Evolutionary conservation across 768 basidiomycete species (phyloP).

Genomic region (Candolleomyces aberdarensis): DNA sequence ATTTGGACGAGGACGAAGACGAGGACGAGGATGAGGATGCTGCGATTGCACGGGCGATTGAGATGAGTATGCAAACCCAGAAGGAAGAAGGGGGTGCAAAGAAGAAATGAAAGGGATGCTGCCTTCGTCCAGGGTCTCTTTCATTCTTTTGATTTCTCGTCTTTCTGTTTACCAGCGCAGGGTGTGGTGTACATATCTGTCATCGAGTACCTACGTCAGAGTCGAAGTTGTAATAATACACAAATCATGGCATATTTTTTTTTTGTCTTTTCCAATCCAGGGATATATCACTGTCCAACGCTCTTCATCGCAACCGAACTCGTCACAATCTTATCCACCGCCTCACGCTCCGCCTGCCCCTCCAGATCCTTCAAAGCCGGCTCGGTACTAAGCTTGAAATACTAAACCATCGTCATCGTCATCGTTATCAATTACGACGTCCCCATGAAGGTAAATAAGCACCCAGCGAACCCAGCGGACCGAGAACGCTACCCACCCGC

Average conservation of each 20-base stretch:
- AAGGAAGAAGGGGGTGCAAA: conserved; percentile 45
- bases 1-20: conserved; percentile 49
- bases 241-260: neutral
- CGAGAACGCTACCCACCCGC: conserved; percentile 49
- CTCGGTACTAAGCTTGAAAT: conserved; percentile 68
- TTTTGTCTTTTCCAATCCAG: neutral
- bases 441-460: no score
- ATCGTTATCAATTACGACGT: neutral
- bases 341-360: conserved; percentile 29
- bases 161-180: no score
- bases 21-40: conserved; percentile 81
- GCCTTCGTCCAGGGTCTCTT: neutral
- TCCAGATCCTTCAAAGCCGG: conserved; percentile 33
- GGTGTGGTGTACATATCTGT: neutral
- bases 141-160: neutral
- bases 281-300: conserved; percentile 36
- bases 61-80: conserved; percentile 84
- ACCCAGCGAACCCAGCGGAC: neutral
- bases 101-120: conserved; percentile 16
- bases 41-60: conserved; percentile 86
- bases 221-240: neutral
- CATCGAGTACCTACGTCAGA: neutral
- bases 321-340: conserved; percentile 66
- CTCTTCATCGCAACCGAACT: conserved; percentile 82
- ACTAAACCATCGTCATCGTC: conserved; percentile 32